Evolutionary conservation across 177 flowering plant species (phyloP), one percentile per base, ranked within the genome.

Genomic region (Vitis hybrid): DNA sequence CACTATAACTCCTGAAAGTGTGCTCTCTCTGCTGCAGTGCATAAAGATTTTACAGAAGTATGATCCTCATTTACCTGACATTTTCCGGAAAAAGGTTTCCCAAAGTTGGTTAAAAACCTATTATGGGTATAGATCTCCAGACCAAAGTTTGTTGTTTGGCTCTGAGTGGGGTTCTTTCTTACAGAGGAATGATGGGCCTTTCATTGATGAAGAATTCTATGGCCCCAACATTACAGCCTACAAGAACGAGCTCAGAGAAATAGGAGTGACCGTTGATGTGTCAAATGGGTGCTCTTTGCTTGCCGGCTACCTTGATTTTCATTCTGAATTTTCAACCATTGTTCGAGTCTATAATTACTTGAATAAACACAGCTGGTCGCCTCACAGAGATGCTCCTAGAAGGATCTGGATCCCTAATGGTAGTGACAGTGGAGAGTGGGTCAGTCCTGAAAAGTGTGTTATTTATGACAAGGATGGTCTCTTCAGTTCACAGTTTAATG

Each of bases 381-480:
- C 90, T 8, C 72, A 68, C 0, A 69, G 52, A 15, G 83, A 71
- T 14, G 72, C 68, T 69, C 68, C 72, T 15, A 51, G 52, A 11
- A 78, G 67, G 66, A 83, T 88, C 56, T 85, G 91, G 89, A 81
- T 90, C 49, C 92, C 95, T 19, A 63, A 68, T 67, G 86, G 83
- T 35, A 35, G 27, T 52, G 50, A 77, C 21, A 67, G 27, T 11
- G 89, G 91, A 5, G 27, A 66, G 60, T 87, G 90, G 90, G 86
- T 77, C 2, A 60, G 64, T 6, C 70, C 84, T 2, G 77, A 71
- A 40, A 66, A 74, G 15, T 87, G 93, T 78, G 85, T 84, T 27
- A 56, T 87, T 55, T 69, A 75, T 64, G 88, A 89, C 76, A 70
- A 76, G 63, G 72, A 83, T 61, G 76, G 62, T 65, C 82, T 87